Evolutionary conservation across 2,329 filamentous ascomycete genomes (phyloP).

Genomic region (Periconia macrospinosa): DNA sequence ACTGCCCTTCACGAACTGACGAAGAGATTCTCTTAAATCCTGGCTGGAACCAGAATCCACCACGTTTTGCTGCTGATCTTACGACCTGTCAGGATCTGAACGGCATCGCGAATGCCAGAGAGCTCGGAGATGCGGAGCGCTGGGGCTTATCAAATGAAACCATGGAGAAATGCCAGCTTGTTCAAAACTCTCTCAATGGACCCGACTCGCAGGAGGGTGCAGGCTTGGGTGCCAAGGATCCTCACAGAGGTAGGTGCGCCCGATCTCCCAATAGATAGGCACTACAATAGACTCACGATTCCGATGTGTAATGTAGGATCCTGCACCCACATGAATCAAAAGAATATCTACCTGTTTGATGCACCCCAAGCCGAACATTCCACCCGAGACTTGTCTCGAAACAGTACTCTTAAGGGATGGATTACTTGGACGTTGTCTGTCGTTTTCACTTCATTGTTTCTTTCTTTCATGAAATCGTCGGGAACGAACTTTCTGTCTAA

Average conservation of each 20-base stretch:
- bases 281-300: constrained; percentile 7
- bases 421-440: constrained; percentile 27
- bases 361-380: background rate
- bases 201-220: background rate
- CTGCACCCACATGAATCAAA: constrained; percentile 29
- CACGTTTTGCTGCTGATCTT: constrained; percentile 32
- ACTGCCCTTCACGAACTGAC: constrained; percentile 33
- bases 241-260: constrained; percentile 15
- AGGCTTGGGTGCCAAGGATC: constrained; percentile 31
- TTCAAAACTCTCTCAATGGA: background rate
- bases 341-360: constrained; percentile 6
- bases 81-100: constrained; percentile 35
- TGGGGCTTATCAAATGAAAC: constrained; percentile 2
- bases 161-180: background rate
- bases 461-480: constrained; percentile 17
- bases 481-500: background rate
- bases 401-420: constrained; percentile 13
- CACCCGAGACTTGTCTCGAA: background rate
- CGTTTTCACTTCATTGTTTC: constrained; percentile 24
- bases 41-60: constrained; percentile 35
- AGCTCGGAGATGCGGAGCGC: constrained; percentile 27
- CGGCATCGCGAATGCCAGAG: constrained; percentile 34
- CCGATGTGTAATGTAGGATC: constrained; percentile 18
- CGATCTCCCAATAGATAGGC: background rate
- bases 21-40: constrained; percentile 25